Evolutionary conservation across 2,329 filamentous ascomycete species (phyloP), one percentile per base, ranked within the genome.

Genomic region (Aspergillus sp.): DNA sequence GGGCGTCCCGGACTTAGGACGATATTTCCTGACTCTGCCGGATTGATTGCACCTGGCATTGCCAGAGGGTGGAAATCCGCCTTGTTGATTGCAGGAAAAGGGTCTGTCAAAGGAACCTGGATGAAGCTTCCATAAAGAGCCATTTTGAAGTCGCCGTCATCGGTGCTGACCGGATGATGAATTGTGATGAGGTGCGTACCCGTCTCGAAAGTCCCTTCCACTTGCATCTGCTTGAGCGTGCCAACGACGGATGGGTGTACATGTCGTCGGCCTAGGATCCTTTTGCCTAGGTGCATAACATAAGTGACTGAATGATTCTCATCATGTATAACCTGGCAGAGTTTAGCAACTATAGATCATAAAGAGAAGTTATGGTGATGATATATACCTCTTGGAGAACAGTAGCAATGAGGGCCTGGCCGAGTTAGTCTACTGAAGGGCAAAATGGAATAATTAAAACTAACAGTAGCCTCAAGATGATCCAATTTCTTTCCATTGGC

Each of bases 161-260:
- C 89, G 60, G 87, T 88, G 65, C 87, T 87, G 75, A 98, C 90
- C 24, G 94, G 94, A 72, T 96, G 87, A 77, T 96, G 92, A 18
- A 98, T 91, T 0, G 94, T 98, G 39, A 98, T 93, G 45, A 98
- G 87, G 72, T 96, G 97, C 1, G 93, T 96, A 56, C 94, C 94
- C 6, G 86, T 89, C 29, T 87, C 88, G 72, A 98, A 98, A 1
- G 93, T 98, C 60, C 94, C 94, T 78, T 98, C 94, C 65, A 98
- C 90, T 82, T 96, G 92, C 67, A 98, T 85, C 78, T 96, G 90
- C 59, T 86, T 83, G 49, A 98, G 85, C 3, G 91, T 92, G 49
- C 85, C 83, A 60, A 89, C 85, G 24, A 97, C 94, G 12, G 89
- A 87, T 24, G 94, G 92, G 47, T 92, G 82, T 60, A 98, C 94